Evolutionary conservation across 352 stramenopile genomes (phyloP).

Genomic region (Aphanomyces cochlioides): DNA sequence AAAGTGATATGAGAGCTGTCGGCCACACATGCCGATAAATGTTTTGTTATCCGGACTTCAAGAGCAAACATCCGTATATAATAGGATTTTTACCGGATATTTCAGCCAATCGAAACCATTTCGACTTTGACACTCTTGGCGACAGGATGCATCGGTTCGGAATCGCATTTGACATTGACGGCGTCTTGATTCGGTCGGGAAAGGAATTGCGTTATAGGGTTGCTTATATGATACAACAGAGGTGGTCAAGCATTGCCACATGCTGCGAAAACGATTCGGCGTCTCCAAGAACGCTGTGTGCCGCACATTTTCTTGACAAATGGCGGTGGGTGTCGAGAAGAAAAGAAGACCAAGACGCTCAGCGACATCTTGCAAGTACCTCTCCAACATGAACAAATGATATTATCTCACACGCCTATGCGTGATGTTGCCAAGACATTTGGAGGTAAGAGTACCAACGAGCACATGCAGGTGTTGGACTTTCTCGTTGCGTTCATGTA

Average conservation of each 20-base stretch:
- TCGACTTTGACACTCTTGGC: neutral
- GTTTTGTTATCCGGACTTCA: too few species aligned
- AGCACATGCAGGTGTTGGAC: neutral
- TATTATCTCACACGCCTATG: constrained; percentile 89
- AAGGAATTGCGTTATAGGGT: neutral
- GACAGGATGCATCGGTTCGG: constrained; percentile 49
- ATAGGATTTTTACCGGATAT: neutral
- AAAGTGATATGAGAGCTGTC: too few species aligned
- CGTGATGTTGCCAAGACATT: constrained; percentile 62
- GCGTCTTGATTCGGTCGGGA: constrained; percentile 79
- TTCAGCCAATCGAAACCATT: neutral
- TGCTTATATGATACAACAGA: constrained; percentile 28
- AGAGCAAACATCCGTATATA: constrained; percentile 2
- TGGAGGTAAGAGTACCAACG: constrained; percentile 36
- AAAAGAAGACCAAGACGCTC: constrained; percentile 74
- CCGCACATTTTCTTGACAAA: constrained; percentile 91
- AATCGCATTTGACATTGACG: constrained; percentile 90
- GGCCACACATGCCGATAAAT: too few species aligned
- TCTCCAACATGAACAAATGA: constrained; percentile 73
- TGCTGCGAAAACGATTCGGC: constrained; percentile 62
- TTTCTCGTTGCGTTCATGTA: constrained; percentile 21
- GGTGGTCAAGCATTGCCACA: constrained; percentile 68
- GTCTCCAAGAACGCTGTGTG: constrained; percentile 54
- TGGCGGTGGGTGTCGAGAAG: constrained; percentile 81
- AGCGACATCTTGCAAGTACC: constrained; percentile 51